Percentiles rank a stretch among this genome's conserved stretches.
Conservation (phyloP, 2,329 filamentous ascomycete genomes). For the Gaeumannomyces sp. region DNA sequence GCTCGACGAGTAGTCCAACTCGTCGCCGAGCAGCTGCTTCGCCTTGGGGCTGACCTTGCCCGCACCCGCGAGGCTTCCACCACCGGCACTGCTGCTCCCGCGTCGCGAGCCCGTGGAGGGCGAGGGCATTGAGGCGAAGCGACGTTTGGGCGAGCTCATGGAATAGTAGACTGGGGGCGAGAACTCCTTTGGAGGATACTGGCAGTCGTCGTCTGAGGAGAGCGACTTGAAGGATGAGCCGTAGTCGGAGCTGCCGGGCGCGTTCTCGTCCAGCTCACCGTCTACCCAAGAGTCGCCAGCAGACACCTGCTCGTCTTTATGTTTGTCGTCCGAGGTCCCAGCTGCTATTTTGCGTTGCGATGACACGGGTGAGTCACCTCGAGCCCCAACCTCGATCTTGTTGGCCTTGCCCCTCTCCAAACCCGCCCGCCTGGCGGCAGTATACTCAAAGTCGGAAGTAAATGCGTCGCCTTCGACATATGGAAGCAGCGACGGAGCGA, state of each 20-base stretch:
- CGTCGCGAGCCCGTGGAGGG: not conserved
- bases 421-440: not conserved
- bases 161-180: not conserved
- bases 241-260: not conserved
- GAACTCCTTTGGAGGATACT: not conserved
- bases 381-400: not conserved
- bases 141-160: not conserved
- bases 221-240: not conserved
- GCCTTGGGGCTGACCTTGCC: constrained; percentile 9
- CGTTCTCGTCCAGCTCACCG: not conserved
- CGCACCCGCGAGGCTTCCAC: not conserved
- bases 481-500: constrained; percentile 12
- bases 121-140: not conserved
- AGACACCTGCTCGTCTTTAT: not conserved
- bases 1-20: constrained; percentile 5
- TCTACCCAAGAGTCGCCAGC: not conserved
- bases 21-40: constrained; percentile 6
- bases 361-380: not conserved
- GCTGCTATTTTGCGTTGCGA: too few species aligned
- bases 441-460: not conserved
- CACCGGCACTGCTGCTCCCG: not conserved
- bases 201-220: not conserved
- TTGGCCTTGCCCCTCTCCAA: constrained; percentile 4
- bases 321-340: not conserved
- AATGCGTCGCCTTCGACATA: constrained; percentile 12